Evolutionary conservation across 2,329 filamentous ascomycete genomes (phyloP).

Genomic region (Clarireedia paspali): DNA sequence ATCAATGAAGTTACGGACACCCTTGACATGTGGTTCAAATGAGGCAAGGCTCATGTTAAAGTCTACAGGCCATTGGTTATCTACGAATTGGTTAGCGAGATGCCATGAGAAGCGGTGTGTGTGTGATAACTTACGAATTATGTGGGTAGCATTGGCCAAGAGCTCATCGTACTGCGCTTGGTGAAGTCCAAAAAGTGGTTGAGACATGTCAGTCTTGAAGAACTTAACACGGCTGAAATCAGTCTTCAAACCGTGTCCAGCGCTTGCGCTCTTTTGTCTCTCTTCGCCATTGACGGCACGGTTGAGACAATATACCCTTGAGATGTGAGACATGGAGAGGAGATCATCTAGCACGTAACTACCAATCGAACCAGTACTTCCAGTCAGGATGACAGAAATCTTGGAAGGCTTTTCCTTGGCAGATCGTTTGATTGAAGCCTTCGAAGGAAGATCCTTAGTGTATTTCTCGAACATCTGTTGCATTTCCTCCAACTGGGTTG

Average conservation of each 20-base stretch:
- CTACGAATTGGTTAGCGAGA: background rate
- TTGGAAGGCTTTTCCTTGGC: background rate
- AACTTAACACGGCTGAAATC: constrained; percentile 39
- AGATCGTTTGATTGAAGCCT: background rate
- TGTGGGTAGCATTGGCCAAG: constrained; percentile 15
- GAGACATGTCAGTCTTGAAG: constrained; percentile 40
- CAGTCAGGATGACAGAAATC: constrained; percentile 35
- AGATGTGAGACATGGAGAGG: constrained; percentile 27
- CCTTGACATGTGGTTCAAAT: constrained; percentile 32
- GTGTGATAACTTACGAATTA: constrained; percentile 18
- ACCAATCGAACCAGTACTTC: constrained; percentile 42
- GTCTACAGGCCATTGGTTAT: constrained; percentile 33
- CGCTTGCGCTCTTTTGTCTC: constrained; percentile 17
- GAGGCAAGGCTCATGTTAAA: constrained; percentile 29
- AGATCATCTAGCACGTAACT: constrained; percentile 39
- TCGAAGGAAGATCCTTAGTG: constrained; percentile 4
- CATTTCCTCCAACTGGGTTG: constrained; percentile 3
- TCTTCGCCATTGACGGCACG: constrained; percentile 24
- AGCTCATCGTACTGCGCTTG: constrained; percentile 11
- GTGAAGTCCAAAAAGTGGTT: constrained; percentile 40
- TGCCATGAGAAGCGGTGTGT: constrained; percentile 19
- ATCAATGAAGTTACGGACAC: constrained; percentile 33
- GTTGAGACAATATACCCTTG: constrained; percentile 42
- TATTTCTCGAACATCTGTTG: constrained; percentile 12
- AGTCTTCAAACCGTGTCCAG: constrained; percentile 33